Base-by-base conservation (phyloP, 2,329 filamentous ascomycete genomes). In the Penicillium sp. region DNA sequence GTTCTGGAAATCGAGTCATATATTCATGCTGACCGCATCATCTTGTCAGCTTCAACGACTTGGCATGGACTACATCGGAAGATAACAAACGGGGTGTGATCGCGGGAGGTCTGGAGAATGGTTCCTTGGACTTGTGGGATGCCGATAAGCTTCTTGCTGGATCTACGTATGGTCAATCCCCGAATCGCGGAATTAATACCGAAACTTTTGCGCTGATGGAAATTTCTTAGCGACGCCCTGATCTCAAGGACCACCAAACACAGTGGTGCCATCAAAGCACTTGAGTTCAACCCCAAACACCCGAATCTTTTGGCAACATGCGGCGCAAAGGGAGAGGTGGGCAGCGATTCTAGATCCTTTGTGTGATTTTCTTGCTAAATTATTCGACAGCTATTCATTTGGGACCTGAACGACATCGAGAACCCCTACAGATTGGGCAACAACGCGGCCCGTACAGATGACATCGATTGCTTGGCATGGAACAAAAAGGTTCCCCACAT, bases 401-500 rank as follows among this genome's bases (percentile, higher is more conserved):
- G 94, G 80, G 93, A 99, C 69, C 80, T 97, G 64, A 92, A 95
- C 76, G 92, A 97, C 73, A 84, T 92, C 64, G 85, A 86, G 54
- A 94, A 90, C 70, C 90, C 93, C 5, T 96, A 95, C 77, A 86
- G 92, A 60, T 81, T 99, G 31, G 94, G 94, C 56, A 95, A 90
- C 61, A 84, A 89, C 36, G 91, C 91, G 40, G 92, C 92, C 60
- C 89, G 93, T 70, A 90, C 92, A 38, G 93, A 97, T 68, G 94
- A 99, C 66, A 90, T 97, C 61, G 94, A 97, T 68, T 96, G 92
- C 63, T 81, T 99, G 57, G 93, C 96, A 65, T 99, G 95, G 95
- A 99, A 99, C 77, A 92, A 92, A 71, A 97, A 96, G 78, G 93
- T 97, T 40, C 86, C 93, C 13, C 93, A 99, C 71, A 99, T 99